These are phyloP conservation scores for Colletotrichum sp. DNA, from an alignment of 2,329 filamentous ascomycete species.

Conservation along the genomic window DNA sequence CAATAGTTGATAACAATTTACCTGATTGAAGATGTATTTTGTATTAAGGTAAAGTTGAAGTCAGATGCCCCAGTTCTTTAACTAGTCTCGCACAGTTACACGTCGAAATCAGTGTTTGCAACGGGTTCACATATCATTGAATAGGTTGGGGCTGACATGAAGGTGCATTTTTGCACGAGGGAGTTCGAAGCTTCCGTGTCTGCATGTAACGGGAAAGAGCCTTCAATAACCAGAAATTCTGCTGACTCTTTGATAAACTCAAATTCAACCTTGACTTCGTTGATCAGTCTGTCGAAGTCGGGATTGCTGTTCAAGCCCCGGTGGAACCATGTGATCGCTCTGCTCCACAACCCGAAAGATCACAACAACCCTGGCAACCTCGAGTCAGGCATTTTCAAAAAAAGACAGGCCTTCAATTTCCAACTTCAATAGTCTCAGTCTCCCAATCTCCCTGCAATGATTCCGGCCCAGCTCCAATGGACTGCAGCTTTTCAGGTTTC, in stretches of 20 bases:
- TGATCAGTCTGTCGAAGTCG: neutral
- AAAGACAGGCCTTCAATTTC: neutral
- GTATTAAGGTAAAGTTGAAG: neutral
- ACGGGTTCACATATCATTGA: no score
- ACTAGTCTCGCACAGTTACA: neutral
- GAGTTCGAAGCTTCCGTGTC: neutral
- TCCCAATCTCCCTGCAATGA: conserved; percentile 2
- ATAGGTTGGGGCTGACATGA: neutral
- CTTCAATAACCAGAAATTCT: neutral
- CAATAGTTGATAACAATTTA: neutral
- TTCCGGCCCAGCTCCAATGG: neutral
- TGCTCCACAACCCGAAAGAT: neutral
- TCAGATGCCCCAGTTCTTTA: fast-evolving
- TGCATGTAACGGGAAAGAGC: neutral
- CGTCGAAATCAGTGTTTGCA: neutral
- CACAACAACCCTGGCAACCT: neutral
- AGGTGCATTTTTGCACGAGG: neutral
- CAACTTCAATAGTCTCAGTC: conserved; percentile 6
- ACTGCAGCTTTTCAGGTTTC: conserved; percentile 1
- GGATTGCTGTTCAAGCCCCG: neutral
- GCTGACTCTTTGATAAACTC: fast-evolving
- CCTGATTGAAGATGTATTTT: neutral
- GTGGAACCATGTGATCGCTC: neutral
- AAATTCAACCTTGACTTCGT: neutral
- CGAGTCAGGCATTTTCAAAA: neutral